Evolutionary conservation across 1,139 yeast species (phyloP).

Genomic region (Blastobotrys illinoisensis): DNA sequence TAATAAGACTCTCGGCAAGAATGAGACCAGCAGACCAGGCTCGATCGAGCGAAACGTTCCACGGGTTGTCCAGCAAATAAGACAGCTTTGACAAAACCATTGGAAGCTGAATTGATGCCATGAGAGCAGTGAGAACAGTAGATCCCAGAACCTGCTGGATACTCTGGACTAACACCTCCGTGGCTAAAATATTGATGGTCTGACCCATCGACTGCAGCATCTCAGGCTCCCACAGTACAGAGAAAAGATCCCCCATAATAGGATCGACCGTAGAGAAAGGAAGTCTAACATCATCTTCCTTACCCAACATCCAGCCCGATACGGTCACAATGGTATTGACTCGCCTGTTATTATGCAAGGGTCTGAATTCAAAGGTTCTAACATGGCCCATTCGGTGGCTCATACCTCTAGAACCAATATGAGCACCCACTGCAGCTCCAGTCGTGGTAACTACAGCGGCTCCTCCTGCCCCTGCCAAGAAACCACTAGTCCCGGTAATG

Average conservation of each 20-base stretch:
- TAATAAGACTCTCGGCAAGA: constrained; percentile 82
- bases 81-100: constrained; percentile 86
- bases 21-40: constrained; percentile 97
- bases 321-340: constrained; percentile 86
- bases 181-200: constrained; percentile 86
- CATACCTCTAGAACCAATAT: constrained; percentile 84
- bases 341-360: constrained; percentile 85
- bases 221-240: constrained; percentile 96
- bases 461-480: constrained; percentile 95
- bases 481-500: constrained; percentile 83
- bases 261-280: constrained; percentile 98
- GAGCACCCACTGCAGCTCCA: constrained; percentile 87
- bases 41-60: constrained; percentile 94
- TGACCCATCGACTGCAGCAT: constrained; percentile 96
- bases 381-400: constrained; percentile 84
- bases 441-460: constrained; percentile 90
- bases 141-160: constrained; percentile 94
- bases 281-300: constrained; percentile 89
- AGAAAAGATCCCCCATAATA: constrained; percentile 91
- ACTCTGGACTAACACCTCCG: constrained; percentile 88
- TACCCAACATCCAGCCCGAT: constrained; percentile 97
- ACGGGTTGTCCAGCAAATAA: constrained; percentile 89
- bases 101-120: constrained; percentile 94
- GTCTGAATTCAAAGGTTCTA: constrained; percentile 86
- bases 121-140: constrained; percentile 82